phyloP scores from a whole-genome alignment of 306 rosid genomes.

The Ziziphus jujuba region DNA sequence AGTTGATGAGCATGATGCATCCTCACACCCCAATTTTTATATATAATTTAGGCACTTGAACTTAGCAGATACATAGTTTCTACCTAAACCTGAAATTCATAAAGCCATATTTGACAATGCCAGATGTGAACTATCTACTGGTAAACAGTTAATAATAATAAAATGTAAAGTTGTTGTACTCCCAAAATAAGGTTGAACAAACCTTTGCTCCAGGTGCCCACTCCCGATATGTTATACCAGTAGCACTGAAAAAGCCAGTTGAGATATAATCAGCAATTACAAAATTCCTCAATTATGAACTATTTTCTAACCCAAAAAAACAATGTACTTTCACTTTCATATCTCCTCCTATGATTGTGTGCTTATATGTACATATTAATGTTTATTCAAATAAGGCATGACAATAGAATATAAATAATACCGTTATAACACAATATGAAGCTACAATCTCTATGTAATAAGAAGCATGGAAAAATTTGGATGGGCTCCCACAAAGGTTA shows the following conservation, averaged over 20 bases:
- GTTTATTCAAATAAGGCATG: background rate
- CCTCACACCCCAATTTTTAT: too few relatives aligned
- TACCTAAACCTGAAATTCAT: too few relatives aligned
- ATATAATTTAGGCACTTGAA: too few relatives aligned
- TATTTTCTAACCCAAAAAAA: background rate
- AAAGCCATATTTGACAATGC: too few relatives aligned
- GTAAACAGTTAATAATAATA: background rate
- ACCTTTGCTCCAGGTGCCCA: constrained; percentile 99
- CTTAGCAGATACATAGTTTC: too few relatives aligned
- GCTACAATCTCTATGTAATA: background rate
- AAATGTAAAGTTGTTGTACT: background rate
- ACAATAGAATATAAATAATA: background rate
- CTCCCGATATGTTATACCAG: constrained; percentile 90
- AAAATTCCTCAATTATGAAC: background rate
- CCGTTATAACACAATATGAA: background rate
- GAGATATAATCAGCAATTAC: constrained; percentile 23
- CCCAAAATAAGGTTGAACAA: constrained; percentile 19
- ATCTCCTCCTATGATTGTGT: background rate
- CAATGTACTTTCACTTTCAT: background rate
- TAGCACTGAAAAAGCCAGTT: constrained; percentile 57
- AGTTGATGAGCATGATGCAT: too few relatives aligned
- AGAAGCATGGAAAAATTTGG: background rate
- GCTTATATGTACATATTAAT: background rate
- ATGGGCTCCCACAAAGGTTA: background rate
- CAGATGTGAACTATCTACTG: too few relatives aligned